Conservation (phyloP, 2,329 filamentous ascomycete genomes). For the Colletotrichum simmondsii region DNA sequence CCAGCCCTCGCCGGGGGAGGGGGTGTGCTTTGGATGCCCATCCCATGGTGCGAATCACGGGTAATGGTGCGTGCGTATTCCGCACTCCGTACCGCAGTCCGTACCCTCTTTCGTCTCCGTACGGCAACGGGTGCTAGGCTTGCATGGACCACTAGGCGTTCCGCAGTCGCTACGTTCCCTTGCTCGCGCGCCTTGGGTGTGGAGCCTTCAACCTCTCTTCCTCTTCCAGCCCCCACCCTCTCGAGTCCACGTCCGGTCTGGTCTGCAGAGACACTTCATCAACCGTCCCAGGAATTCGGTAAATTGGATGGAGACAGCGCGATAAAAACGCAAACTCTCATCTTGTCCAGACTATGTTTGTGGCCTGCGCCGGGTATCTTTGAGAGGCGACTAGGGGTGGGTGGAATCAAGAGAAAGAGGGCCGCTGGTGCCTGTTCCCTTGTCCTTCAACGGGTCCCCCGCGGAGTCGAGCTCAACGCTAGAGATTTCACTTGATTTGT, state of each 20-base stretch:
- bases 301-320: constrained; percentile 21
- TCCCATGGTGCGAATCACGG: constrained; percentile 13
- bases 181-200: constrained; percentile 4
- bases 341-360: constrained; percentile 7
- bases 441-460: constrained; percentile 3
- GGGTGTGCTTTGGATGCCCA: background rate
- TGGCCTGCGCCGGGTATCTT: background rate
- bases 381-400: background rate
- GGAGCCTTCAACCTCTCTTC: background rate
- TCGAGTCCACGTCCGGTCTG: background rate
- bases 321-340: constrained; percentile 4
- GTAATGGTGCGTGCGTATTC: constrained; percentile 25
- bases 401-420: background rate
- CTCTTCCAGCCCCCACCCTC: background rate
- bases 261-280: constrained; percentile 30
- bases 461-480: constrained; percentile 14
- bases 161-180: constrained; percentile 10
- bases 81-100: background rate
- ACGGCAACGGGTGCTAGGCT: background rate
- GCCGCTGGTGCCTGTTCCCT: constrained; percentile 5
- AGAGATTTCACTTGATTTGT: background rate
- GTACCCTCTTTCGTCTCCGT: background rate
- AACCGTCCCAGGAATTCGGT: constrained; percentile 30
- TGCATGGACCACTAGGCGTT: constrained; percentile 8
- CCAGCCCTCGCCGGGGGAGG: no score